phyloP scores from a whole-genome alignment of 1,284 basidiomycete species.

The Gomphus bonarii region DNA sequence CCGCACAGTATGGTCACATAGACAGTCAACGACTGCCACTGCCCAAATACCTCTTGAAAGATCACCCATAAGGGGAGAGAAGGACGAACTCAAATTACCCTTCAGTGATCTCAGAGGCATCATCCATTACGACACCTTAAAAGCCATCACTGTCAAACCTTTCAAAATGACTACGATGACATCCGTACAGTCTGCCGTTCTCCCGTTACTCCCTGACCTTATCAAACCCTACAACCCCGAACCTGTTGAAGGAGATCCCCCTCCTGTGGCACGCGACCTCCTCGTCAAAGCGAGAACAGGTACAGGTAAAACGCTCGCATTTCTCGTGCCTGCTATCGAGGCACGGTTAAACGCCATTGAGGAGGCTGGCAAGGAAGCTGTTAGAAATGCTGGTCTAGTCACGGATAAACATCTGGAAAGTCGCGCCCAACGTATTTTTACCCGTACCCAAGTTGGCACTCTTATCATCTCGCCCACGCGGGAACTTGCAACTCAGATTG shows the following conservation, averaged over 20 bases:
- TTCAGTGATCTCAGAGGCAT: conserved; percentile 35
- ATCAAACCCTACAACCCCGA: conserved; percentile 35
- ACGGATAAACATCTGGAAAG: conserved; percentile 24
- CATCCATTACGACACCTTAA: conserved; percentile 39
- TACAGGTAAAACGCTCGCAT: conserved; percentile 88
- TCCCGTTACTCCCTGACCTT: conserved; percentile 54
- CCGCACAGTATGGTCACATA: background rate
- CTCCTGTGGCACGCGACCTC: conserved; percentile 38
- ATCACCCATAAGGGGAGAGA: background rate
- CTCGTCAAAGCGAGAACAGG: conserved; percentile 87
- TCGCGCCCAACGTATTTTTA: conserved; percentile 28
- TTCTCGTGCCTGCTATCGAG: conserved; percentile 84
- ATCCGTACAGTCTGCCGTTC: conserved; percentile 75
- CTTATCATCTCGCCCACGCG: conserved; percentile 91
- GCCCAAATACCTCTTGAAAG: background rate
- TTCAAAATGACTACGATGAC: conserved; percentile 75
- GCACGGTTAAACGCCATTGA: conserved; percentile 49
- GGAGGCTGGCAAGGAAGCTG: conserved; percentile 28
- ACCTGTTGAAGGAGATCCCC: conserved; percentile 18
- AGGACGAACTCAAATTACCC: conserved; percentile 13
- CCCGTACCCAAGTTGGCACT: conserved; percentile 50
- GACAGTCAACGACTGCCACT: background rate
- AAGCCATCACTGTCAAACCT: conserved; percentile 56
- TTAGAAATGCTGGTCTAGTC: conserved; percentile 29
- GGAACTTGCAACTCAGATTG: conserved; percentile 91